Percentiles rank a stretch among this genome's conserved stretches.
Conservation (phyloP, 106 monocot species). For the Dendrobium catenatum region DNA sequence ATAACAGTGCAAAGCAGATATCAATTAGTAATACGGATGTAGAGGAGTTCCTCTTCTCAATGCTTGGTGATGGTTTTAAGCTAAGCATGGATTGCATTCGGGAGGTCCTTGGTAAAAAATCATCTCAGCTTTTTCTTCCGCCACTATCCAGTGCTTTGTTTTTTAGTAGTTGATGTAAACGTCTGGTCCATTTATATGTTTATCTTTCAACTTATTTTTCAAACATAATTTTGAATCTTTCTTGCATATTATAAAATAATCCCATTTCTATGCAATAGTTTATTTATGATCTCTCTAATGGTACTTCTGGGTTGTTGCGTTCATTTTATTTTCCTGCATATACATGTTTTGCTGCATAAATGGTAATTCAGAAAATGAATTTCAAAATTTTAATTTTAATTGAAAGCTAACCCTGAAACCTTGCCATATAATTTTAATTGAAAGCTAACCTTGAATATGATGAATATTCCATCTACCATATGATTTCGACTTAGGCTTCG, state of each 20-base stretch:
- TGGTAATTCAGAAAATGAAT: not conserved
- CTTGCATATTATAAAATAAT: not conserved
- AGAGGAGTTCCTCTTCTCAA: constrained; percentile 72
- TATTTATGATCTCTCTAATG: not conserved
- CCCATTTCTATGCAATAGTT: not conserved
- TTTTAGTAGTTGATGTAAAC: not conserved
- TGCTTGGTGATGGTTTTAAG: constrained; percentile 82
- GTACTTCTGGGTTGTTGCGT: not conserved
- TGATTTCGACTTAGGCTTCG: too few species aligned
- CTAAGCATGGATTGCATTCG: constrained; percentile 52
- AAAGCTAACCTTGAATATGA: too few species aligned
- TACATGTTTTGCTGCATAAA: not conserved
- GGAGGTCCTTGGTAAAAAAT: constrained; percentile 52
- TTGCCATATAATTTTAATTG: not conserved
- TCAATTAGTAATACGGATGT: constrained; percentile 25
- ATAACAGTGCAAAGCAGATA: not conserved
- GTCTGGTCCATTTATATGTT: not conserved
- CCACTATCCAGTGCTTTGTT: not conserved
- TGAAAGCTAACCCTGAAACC: not conserved
- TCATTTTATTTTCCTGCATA: too few species aligned
- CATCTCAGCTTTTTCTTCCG: not conserved
- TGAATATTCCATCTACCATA: too few species aligned
- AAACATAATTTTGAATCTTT: not conserved
- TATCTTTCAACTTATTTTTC: not conserved
- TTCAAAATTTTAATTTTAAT: not conserved